Conservation (phyloP, 2,329 filamentous ascomycete species). For the Ophidiomyces ophidiicola region DNA sequence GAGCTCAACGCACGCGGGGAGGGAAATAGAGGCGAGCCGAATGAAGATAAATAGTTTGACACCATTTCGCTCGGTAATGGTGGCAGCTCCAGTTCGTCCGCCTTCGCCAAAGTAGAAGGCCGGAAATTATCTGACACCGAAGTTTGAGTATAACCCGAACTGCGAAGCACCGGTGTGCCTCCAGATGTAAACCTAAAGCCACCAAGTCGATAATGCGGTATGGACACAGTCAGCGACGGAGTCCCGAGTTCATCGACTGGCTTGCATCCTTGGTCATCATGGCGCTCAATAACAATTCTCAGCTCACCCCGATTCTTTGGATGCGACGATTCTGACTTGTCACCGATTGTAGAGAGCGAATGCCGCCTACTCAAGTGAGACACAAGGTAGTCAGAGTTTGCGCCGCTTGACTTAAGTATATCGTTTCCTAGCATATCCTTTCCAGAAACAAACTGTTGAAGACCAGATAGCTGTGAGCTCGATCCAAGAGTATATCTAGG, state of each 20-base stretch:
- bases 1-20: constrained; percentile 23
- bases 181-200: constrained; percentile 65
- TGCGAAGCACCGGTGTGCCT: constrained; percentile 65
- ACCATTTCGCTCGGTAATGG: constrained; percentile 20
- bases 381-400: constrained; percentile 17
- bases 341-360: constrained; percentile 67
- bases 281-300: constrained; percentile 67
- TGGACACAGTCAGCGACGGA: constrained; percentile 58
- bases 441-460: constrained; percentile 22
- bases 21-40: constrained; percentile 29
- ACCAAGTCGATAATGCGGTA: constrained; percentile 74
- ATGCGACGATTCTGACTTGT: constrained; percentile 37
- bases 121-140: constrained; percentile 58
- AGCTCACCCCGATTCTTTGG: constrained; percentile 51
- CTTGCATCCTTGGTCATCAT: constrained; percentile 50
- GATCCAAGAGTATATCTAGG: constrained; percentile 29
- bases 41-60: constrained; percentile 17
- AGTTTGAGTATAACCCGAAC: constrained; percentile 59
- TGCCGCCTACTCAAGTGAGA: constrained; percentile 42
- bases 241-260: constrained; percentile 48
- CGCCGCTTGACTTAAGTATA: constrained; percentile 18
- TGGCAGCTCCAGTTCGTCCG: constrained; percentile 15
- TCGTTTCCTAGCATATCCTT: constrained; percentile 20
- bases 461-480: constrained; percentile 31
- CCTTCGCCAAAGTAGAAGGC: constrained; percentile 47